Evolutionary conservation across 306 rosid species (phyloP), one percentile per base, ranked within the genome.

Genomic region (Vicia villosa): DNA sequence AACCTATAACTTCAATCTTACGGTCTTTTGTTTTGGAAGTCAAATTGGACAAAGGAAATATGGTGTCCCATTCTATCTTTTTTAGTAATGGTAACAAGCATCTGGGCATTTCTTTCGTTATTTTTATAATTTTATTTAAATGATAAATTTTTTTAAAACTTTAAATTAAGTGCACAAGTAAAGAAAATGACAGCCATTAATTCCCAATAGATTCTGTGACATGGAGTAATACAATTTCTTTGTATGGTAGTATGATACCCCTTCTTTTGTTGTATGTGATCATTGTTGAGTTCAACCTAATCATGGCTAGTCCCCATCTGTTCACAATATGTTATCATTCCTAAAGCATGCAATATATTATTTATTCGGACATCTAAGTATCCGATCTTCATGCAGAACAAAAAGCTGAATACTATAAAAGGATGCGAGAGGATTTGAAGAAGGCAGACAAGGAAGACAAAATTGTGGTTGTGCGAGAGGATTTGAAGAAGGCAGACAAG

Each of bases 371-470:
- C n/a, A n/a, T 37, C 63, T 19, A 9, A 61, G n/a, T 24, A 43
- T 68, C 10, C 77, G 20, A 42, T 63, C 10, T 34, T 61, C 26
- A 6, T 72, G 69, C 89, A 88, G 99, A 83, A 59, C 70, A 83
- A 86, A 94, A 87, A 72, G 65, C 84, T 11, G 88, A 87, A 59
- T 84, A 63, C 80, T 89, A 94, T 70, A 87, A 79, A 67, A 87
- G 77, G 84, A 74, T 87, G 86, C 87, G 89, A 60, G 97, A 84
- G 65, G 95, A 84, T 74, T 70, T 91, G 69, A 87, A 80, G 83
- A 76, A 74, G 78, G 92, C 71, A 22, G 99, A 94, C 83, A 87
- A 81, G 82, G 95, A 88, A 74, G 99, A 90, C 81, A 88, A 86
- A 65, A 74, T 80, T 77, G 21, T 81, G n/a, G n/a, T n/a, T n/a